phyloP scores from a whole-genome alignment of 228 moss, liverwort and hornwort genomes.

The Sphagnum fallax region DNA sequence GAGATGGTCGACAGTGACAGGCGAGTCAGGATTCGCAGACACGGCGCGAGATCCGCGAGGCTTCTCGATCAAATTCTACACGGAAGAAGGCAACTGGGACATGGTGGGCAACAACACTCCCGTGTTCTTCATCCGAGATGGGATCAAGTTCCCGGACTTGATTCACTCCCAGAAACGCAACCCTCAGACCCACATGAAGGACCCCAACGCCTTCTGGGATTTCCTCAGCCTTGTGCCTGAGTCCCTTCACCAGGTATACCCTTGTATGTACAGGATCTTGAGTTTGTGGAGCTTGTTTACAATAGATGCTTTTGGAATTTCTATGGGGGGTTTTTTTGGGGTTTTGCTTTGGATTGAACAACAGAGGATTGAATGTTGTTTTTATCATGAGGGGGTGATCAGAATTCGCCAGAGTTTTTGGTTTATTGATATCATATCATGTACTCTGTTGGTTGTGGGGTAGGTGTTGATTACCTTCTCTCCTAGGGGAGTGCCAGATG shows the following conservation, averaged over 20 bases:
- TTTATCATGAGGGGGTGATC: too few species aligned
- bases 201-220: conserved; percentile 82
- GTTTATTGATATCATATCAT: not conserved
- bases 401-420: not conserved
- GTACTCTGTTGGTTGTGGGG: not conserved
- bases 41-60: conserved; percentile 38
- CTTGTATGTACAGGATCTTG: too few species aligned
- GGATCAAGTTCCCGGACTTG: conserved; percentile 62
- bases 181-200: conserved; percentile 88
- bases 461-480: conserved; percentile 89
- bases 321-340: too few species aligned
- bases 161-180: conserved; percentile 91
- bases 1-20: conserved; percentile 31
- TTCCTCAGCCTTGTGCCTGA: conserved; percentile 87
- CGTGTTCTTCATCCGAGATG: conserved; percentile 37
- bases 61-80: conserved; percentile 41
- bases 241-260: conserved; percentile 64
- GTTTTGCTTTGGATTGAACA: too few species aligned
- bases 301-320: too few species aligned
- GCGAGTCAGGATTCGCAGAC: conserved; percentile 28
- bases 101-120: conserved; percentile 52
- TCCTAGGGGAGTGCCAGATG: conserved; percentile 47
- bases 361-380: too few species aligned
- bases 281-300: too few species aligned
- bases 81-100: conserved; percentile 47